phyloP scores from a whole-genome alignment of 306 rosid species.

The Quercus wislizeni region DNA sequence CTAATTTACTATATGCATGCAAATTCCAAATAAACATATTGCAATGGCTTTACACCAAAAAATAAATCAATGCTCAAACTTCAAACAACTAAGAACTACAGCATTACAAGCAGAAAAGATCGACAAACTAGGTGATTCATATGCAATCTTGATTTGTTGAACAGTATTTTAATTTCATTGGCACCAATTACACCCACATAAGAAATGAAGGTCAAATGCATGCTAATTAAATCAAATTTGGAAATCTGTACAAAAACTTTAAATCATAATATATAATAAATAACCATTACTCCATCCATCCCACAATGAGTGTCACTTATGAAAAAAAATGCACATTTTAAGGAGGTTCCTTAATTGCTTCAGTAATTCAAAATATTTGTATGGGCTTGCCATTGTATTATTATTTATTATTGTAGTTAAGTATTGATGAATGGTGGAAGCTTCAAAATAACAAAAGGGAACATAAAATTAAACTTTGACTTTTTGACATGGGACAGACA shows the following conservation, averaged over 20 bases:
- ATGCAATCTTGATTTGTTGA: neutral
- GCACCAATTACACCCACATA: neutral
- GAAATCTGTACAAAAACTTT: neutral
- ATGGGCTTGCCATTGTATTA: neutral
- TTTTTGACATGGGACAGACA: neutral
- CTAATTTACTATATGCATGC: neutral
- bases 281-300: neutral
- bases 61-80: neutral
- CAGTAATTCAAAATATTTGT: neutral
- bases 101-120: neutral
- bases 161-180: neutral
- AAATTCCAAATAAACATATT: constrained; percentile 10
- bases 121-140: neutral
- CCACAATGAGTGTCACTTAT: neutral
- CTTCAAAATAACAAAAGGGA: neutral
- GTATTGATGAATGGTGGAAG: neutral
- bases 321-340: neutral
- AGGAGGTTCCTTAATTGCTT: neutral
- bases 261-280: neutral
- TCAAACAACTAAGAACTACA: neutral
- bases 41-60: neutral
- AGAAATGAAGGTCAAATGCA: neutral
- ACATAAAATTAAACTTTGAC: neutral
- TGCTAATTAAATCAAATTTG: neutral
- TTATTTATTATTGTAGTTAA: neutral